Conservation (phyloP, 2,329 filamentous ascomycete species). For the Clonostachys rhizophaga region DNA sequence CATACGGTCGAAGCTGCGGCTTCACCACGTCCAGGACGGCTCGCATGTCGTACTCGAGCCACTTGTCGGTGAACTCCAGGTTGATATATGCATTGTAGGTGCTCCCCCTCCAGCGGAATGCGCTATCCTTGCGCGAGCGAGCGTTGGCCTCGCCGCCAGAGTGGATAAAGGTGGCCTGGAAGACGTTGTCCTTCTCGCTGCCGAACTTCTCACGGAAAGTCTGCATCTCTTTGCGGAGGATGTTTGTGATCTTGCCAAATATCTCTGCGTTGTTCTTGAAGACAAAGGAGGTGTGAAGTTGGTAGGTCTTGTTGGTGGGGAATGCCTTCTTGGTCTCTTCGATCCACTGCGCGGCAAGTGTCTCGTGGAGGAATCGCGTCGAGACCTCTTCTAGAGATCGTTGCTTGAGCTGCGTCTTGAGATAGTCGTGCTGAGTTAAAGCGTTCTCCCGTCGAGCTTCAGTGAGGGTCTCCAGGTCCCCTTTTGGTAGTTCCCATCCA, state of each 20-base stretch:
- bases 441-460: not conserved
- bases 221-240: conserved; percentile 1
- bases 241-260: conserved; percentile 10
- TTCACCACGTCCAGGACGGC: not conserved
- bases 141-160: not conserved
- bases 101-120: not conserved
- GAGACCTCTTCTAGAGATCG: conserved; percentile 8
- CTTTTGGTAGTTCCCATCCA: no score
- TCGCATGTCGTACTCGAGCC: not conserved
- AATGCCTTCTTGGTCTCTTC: conserved; percentile 13
- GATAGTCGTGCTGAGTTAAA: no score
- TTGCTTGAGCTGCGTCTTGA: conserved; percentile 13
- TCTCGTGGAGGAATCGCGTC: conserved; percentile 18
- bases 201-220: not conserved
- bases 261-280: not conserved
- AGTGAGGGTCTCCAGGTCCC: not conserved
- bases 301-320: conserved; percentile 11
- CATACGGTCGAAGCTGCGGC: not conserved
- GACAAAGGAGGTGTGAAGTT: conserved; percentile 15
- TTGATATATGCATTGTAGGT: not conserved
- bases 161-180: not conserved
- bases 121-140: not conserved
- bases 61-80: not conserved
- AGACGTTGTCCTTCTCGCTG: not conserved
- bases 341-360: conserved; percentile 16